Percentiles rank a stretch among this genome's conserved stretches.
These are phyloP conservation scores for Exophiala phaeomuriformis DNA, from an alignment of 2,329 filamentous ascomycete genomes.

Conservation along the genomic window DNA sequence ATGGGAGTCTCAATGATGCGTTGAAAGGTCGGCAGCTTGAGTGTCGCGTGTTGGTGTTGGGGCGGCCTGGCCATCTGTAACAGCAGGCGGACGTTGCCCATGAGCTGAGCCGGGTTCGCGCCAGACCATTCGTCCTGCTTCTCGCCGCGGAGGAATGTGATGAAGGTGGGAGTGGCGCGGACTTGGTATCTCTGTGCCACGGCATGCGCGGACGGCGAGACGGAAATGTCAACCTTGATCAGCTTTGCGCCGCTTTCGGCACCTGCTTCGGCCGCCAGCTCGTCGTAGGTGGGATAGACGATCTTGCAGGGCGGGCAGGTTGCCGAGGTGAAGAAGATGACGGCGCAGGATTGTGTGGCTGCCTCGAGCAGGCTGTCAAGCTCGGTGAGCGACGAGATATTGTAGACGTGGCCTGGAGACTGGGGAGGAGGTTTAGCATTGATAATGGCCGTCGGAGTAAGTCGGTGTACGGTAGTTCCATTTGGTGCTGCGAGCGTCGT, in stretches of 20 bases:
- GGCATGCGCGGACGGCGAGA: slow-evolving; percentile 47
- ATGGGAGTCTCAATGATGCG: slow-evolving; percentile 60
- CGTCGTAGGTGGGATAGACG: slow-evolving; percentile 73
- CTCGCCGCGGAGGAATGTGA: slow-evolving; percentile 70
- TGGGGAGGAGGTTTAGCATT: slow-evolving; percentile 10
- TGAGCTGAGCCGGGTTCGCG: slow-evolving; percentile 60
- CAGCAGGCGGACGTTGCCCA: slow-evolving; percentile 64
- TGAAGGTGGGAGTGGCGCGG: slow-evolving; percentile 76
- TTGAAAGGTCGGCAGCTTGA: slow-evolving; percentile 64
- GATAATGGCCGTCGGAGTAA: slow-evolving; percentile 12
- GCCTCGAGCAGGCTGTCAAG: slow-evolving; percentile 54
- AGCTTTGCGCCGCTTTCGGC: slow-evolving; percentile 46
- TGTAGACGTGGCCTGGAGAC: slow-evolving; percentile 48
- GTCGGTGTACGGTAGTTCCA: slow-evolving; percentile 3
- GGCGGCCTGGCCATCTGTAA: slow-evolving; percentile 64
- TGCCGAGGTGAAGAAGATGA: slow-evolving; percentile 87
- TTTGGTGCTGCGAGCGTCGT: slow-evolving; percentile 4
- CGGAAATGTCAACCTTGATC: slow-evolving; percentile 73
- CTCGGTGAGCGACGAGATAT: slow-evolving; percentile 52
- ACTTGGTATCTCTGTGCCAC: slow-evolving; percentile 61
- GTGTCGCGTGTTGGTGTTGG: slow-evolving; percentile 64
- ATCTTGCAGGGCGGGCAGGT: slow-evolving; percentile 79
- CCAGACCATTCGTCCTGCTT: slow-evolving; percentile 76
- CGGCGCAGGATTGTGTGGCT: slow-evolving; percentile 61
- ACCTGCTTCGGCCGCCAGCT: slow-evolving; percentile 66